Percentiles rank a stretch among this genome's conserved stretches.
Conservation (phyloP, 176 grass and related monocot genomes). For the Puccinellia tenuiflora region DNA sequence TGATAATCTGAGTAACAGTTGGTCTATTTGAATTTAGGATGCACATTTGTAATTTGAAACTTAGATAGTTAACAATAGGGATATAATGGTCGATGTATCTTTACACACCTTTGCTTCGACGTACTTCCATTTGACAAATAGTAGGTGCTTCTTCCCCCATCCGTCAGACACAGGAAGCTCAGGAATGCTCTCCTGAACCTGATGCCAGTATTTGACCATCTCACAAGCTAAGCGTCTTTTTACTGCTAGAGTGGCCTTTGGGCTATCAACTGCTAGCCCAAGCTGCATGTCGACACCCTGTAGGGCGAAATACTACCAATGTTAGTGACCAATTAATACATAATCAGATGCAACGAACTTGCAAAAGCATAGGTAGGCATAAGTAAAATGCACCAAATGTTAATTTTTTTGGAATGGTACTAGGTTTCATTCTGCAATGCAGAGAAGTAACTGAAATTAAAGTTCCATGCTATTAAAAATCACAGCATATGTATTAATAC, state of each 20-base stretch:
- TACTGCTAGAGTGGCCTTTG: constrained; percentile 92
- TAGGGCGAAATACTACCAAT: background rate
- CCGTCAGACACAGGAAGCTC: constrained; percentile 55
- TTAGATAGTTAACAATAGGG: background rate
- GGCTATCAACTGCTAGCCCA: constrained; percentile 91
- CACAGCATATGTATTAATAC: background rate
- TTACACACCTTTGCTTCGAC: constrained; percentile 81
- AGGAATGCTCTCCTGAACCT: constrained; percentile 76
- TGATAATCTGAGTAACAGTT: background rate
- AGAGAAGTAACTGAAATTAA: background rate
- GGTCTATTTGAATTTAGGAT: background rate
- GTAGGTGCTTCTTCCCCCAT: constrained; percentile 80
- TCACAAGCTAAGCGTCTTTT: constrained; percentile 95
- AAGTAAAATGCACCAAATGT: too few species aligned
- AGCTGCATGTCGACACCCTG: constrained; percentile 94
- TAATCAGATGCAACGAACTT: background rate
- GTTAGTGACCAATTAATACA: background rate
- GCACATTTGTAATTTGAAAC: background rate
- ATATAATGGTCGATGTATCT: constrained; percentile 1
- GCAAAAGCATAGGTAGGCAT: background rate
- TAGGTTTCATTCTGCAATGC: background rate
- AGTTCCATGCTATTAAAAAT: background rate
- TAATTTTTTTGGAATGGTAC: background rate
- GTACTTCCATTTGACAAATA: constrained; percentile 94
- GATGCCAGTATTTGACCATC: constrained; percentile 96